Evolutionary conservation across 345 rosid genomes (phyloP), one percentile per base, ranked within the genome.

Genomic region (Acer campestre): DNA sequence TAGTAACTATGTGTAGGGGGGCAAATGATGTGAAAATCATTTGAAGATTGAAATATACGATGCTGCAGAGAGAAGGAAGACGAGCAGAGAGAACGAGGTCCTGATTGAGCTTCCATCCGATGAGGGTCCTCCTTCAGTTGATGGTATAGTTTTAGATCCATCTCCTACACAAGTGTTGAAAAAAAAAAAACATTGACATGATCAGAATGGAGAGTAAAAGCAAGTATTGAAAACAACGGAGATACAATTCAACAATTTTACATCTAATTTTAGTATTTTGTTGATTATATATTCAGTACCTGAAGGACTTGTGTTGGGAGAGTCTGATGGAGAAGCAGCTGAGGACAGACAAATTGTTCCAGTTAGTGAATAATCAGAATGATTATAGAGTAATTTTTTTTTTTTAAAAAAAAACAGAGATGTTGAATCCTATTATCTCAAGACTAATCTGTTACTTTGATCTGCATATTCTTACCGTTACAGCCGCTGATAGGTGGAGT

Each of bases 401-500:
- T 16, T 40, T 70, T n/a, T 25, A 25, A 25, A 25, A 25, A 25
- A 49, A 31, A 35, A 4, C 6, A 7, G 22, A 61, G 40, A 61
- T 61, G 5, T 29, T 27, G 64, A 62, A 49, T 68, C 72, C 27
- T 14, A 35, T 35, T 35, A 49, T 75, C 27, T 49, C 22, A 12
- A 58, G 46, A 67, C 29, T 18, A 78, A 16, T n/a, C 29, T 29
- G 31, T 2, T 3, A 29, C 31, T 29, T 29, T 29, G 14, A 48
- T 23, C 10, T 29, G 44, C 55, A 65, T 35, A 35, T 71, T 51
- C 82, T 82, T 84, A 92, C 97, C 91, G 4, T 84, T 87, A 81
- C 99, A 93, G 70, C 83, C 66, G 86, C 89, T 90, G 74, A 51
- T 29, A 20, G 98, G 88, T 29, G 94, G 94, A 73, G 99, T 92